Percentiles rank a stretch among this genome's conserved stretches.
Conservation (phyloP, 2,329 filamentous ascomycete species). For the Talaromyces marneffei region DNA sequence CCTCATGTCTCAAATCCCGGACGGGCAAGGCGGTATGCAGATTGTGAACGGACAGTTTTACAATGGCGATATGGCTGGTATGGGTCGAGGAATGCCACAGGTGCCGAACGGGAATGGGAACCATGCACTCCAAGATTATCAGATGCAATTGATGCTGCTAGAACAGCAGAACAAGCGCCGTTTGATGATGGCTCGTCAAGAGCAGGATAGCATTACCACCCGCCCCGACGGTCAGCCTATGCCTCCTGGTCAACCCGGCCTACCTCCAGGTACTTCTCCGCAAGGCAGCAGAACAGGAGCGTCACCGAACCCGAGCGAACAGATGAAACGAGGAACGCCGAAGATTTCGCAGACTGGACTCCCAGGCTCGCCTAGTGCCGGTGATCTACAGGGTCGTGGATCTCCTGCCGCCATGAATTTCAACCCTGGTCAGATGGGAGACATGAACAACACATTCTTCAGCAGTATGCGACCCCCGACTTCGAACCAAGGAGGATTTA, state of each 20-base stretch:
- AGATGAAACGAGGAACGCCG: slow-evolving; percentile 58
- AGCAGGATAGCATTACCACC: slow-evolving; percentile 55
- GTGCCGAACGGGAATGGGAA: slow-evolving; percentile 44
- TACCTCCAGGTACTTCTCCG: slow-evolving; percentile 53
- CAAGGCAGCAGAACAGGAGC: slow-evolving; percentile 52
- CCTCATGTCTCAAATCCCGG: slow-evolving; percentile 70
- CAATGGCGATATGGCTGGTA: slow-evolving; percentile 50
- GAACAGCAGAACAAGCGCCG: slow-evolving; percentile 65
- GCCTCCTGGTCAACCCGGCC: slow-evolving; percentile 38
- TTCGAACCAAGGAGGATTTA: slow-evolving; percentile 46
- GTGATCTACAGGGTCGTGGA: slow-evolving; percentile 53
- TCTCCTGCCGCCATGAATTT: slow-evolving; percentile 58
- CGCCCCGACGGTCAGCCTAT: slow-evolving; percentile 47
- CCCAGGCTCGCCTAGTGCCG: slow-evolving; percentile 53
- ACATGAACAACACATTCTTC: slow-evolving; percentile 41
- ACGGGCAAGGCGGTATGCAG: slow-evolving; percentile 44
- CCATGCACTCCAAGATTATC: slow-evolving; percentile 63
- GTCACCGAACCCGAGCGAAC: slow-evolving; percentile 57
- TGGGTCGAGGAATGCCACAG: slow-evolving; percentile 30
- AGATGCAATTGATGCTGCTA: slow-evolving; percentile 64
- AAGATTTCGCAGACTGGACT: slow-evolving; percentile 54
- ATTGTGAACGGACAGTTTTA: slow-evolving; percentile 53
- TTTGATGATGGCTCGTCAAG: slow-evolving; percentile 60
- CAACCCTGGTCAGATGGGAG: slow-evolving; percentile 48
- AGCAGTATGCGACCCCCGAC: slow-evolving; percentile 55